These are phyloP conservation scores for Barnettozyma populi DNA, from an alignment of 805 yeast species.

Conservation along the genomic window DNA sequence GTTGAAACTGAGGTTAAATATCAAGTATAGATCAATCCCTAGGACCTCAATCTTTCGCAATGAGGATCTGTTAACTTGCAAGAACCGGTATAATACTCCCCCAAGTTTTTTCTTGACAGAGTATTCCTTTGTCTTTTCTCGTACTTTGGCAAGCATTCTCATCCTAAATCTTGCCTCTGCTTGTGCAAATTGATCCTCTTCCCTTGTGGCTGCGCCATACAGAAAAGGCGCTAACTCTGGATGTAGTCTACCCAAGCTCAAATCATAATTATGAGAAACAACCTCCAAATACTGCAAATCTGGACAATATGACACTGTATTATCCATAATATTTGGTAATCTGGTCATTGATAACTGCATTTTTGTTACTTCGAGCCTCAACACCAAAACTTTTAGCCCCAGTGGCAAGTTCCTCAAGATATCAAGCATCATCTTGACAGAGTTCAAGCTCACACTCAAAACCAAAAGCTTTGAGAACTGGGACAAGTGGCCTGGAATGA, in stretches of 20 bases:
- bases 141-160: neutral
- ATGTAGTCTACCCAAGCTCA: conserved; percentile 7
- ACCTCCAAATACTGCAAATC: conserved; percentile 11
- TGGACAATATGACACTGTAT: neutral
- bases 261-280: conserved; percentile 4
- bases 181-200: conserved; percentile 3
- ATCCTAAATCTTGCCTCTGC: neutral
- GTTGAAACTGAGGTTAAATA: conserved; percentile 9
- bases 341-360: neutral
- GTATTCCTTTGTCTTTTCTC: neutral
- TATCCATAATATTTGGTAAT: neutral
- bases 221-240: conserved; percentile 10
- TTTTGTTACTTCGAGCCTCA: conserved; percentile 11
- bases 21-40: conserved; percentile 17
- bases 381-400: conserved; percentile 6
- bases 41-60: conserved; percentile 17
- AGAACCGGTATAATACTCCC: conserved; percentile 3
- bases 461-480: conserved; percentile 5
- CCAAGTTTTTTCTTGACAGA: conserved; percentile 5
- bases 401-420: conserved; percentile 6
- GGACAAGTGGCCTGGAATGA: conserved; percentile 1
- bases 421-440: conserved; percentile 1
- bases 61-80: neutral
- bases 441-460: conserved; percentile 8
- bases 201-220: neutral